A percentile compares a stretch with the other conserved stretches of the same genome.
Conservation (phyloP, 495 filamentous ascomycete genomes). For the Lepraria neglecta region DNA sequence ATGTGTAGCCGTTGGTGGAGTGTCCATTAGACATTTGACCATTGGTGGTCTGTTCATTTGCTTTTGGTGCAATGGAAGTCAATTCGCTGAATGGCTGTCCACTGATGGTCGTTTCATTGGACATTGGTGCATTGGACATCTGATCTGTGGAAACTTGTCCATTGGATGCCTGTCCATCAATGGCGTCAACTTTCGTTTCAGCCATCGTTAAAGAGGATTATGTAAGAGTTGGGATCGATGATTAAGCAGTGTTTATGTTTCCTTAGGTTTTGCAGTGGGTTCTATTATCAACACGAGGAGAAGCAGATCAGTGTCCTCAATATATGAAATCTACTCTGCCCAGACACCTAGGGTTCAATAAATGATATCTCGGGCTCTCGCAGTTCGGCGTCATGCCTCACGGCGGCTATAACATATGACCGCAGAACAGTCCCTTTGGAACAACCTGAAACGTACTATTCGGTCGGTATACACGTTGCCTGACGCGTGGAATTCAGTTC, state of each 20-base stretch:
- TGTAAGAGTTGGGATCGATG: too few species aligned
- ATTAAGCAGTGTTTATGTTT: background rate
- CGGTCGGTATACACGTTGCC: background rate
- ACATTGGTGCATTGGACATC: background rate
- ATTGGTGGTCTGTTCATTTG: background rate
- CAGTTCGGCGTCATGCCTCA: conserved; percentile 2
- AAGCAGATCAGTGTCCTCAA: background rate
- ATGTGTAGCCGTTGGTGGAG: conserved; percentile 4
- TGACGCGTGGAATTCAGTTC: background rate
- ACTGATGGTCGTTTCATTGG: background rate
- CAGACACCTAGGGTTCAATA: background rate
- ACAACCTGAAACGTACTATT: conserved; percentile 7
- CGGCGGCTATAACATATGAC: background rate
- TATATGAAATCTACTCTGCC: background rate
- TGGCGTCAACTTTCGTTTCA: background rate
- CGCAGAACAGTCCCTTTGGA: background rate
- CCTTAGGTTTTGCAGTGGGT: background rate
- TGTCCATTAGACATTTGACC: conserved; percentile 1
- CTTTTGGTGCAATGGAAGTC: background rate
- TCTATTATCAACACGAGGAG: background rate
- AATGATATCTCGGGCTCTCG: background rate
- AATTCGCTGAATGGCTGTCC: background rate
- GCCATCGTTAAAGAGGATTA: background rate
- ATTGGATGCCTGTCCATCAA: background rate
- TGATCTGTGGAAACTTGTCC: background rate